Evolutionary conservation across 768 basidiomycete species (phyloP).

Genomic region (Paxillus ammoniavirescens): DNA sequence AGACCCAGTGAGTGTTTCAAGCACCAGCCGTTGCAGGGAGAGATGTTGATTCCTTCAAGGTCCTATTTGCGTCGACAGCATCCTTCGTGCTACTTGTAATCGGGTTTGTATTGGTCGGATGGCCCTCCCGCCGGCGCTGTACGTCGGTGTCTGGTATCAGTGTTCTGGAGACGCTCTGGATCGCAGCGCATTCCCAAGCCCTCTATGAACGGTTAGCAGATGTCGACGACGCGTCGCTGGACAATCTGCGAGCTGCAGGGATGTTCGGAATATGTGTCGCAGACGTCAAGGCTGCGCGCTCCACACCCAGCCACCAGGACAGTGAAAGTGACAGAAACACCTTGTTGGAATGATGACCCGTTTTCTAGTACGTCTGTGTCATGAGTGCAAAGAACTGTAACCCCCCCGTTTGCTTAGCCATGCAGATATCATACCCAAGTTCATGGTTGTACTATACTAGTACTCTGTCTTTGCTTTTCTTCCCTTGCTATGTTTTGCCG

Average conservation of each 20-base stretch:
- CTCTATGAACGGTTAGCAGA: slow-evolving; percentile 1
- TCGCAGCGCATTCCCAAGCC: slow-evolving; percentile 3
- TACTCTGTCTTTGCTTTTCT: too few relatives aligned
- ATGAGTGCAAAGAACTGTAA: too few relatives aligned
- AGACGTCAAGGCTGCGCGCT: too few relatives aligned
- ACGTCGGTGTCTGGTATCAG: slow-evolving; percentile 1
- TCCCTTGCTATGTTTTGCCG: too few relatives aligned
- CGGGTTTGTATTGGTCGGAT: not conserved
- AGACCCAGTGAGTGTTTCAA: slow-evolving; percentile 6
- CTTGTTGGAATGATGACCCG: not conserved
- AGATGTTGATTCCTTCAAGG: not conserved
- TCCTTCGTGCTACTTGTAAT: slow-evolving; percentile 6
- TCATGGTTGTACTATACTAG: too few relatives aligned
- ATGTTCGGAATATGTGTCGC: slow-evolving; percentile 8
- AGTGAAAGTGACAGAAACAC: not conserved
- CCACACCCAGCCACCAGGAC: too few relatives aligned
- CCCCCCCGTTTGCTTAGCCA: too few relatives aligned
- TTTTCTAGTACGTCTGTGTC: not conserved
- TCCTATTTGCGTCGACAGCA: not conserved
- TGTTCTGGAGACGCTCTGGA: slow-evolving; percentile 13
- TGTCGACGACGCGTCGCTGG: not conserved
- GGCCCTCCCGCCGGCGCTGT: not conserved
- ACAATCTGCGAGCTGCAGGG: slow-evolving; percentile 4
- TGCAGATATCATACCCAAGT: too few relatives aligned
- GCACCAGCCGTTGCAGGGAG: not conserved